Conservation (phyloP, 2,329 filamentous ascomycete genomes). For the Clonostachys byssicola region DNA sequence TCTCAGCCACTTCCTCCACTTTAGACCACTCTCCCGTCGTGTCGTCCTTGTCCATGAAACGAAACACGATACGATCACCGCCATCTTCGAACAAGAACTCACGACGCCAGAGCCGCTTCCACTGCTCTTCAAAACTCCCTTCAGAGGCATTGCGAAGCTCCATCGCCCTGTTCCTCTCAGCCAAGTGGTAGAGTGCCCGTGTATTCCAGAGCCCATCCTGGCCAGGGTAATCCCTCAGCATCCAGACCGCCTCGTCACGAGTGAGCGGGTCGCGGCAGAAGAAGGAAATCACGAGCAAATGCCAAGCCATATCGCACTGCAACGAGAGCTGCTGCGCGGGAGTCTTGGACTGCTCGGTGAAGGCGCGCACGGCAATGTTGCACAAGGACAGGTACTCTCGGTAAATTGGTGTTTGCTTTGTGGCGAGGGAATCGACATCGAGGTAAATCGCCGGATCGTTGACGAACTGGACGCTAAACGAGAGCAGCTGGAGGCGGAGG, state of each 20-base stretch:
- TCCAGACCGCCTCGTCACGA: constrained; percentile 21
- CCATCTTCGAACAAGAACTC: no score
- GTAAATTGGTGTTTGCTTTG: constrained; percentile 16
- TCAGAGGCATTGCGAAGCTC: constrained; percentile 7
- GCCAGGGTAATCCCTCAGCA: constrained; percentile 22
- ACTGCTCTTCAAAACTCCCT: no score
- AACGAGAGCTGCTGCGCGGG: constrained; percentile 5
- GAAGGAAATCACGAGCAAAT: constrained; percentile 13
- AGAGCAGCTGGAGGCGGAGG: constrained; percentile 20
- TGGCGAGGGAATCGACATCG: constrained; percentile 8
- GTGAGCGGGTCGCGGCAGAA: constrained; percentile 22
- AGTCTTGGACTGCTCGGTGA: neutral
- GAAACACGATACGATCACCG: no score
- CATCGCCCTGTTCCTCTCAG: constrained; percentile 14
- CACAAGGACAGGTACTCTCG: constrained; percentile 25
- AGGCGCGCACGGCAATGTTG: constrained; percentile 10
- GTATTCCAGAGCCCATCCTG: constrained; percentile 25
- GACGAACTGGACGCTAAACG: constrained; percentile 13
- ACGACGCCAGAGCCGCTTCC: no score
- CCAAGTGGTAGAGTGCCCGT: constrained; percentile 17
- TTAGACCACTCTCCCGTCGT: no score
- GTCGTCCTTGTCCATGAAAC: no score
- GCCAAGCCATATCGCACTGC: constrained; percentile 17
- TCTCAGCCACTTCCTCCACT: no score
- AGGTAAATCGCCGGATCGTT: constrained; percentile 17